Evolutionary conservation across 1,139 yeast genomes (phyloP), one percentile per base, ranked within the genome.

Genomic region (Candida gigantensis): DNA sequence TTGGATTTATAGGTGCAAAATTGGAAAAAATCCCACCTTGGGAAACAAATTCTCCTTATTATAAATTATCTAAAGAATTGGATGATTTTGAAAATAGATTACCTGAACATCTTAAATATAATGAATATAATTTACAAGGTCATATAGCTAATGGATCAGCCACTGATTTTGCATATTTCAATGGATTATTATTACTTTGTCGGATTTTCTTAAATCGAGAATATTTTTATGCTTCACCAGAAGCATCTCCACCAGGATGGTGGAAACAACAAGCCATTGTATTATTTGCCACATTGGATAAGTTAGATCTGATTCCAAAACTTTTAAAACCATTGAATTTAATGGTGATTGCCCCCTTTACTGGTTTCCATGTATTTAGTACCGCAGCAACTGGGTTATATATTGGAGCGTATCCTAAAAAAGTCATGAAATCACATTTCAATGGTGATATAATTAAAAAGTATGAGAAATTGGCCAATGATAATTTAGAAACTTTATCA

Each of bases 281-380:
- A 4, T 40, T 65, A 15, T 41, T 64, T 12, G 49, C 49, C 3
- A 44, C 59, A 1, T 46, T 65, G 9, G 59, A 60, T 32, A 49
- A 52, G 9, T 45, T 57, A 26, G 49, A 64, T 17, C 46, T 41
- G 14, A 40, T 63, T 25, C 51, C 60, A 5, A 46, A 45, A 19
- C 49, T 51, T 2, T 45, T 64, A 21, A 49, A 55, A 13, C 53
- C 57, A 3, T 49, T 53, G 15, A 53, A 59, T 37, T 44, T 54
- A 39, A 60, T 65, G 62, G 68, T 65, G 5, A 53, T 62, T 26
- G 68, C 70, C 2, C 70, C 70, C 10, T 63, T 64, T 41, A 60
- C 69, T 3, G 67, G 68, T 2, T 64, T 65, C 42, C 63, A 64
- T 40, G 60, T 64, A 2, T 64, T 60, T 44, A 63, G 68, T 6